Percentiles rank a stretch among this genome's conserved stretches.
Conservation (phyloP, 2,329 filamentous ascomycete genomes). For the Parafenestella ontariensis region DNA sequence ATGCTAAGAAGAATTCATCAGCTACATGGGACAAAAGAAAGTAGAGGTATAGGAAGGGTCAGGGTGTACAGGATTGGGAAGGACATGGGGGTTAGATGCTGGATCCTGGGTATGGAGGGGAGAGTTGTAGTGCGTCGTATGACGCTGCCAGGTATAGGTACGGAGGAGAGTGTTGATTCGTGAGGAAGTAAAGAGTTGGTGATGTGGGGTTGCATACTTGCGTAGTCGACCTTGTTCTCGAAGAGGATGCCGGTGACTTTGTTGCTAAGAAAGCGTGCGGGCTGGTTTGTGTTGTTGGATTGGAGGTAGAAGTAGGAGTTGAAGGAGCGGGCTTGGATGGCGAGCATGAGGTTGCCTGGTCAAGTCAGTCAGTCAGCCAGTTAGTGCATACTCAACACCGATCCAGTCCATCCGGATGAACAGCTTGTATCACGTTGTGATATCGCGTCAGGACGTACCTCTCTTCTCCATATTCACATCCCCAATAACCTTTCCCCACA, state of each 20-base stretch:
- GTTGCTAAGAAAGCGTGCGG: slow-evolving; percentile 79
- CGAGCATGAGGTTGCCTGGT: slow-evolving; percentile 79
- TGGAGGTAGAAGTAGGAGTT: slow-evolving; percentile 84
- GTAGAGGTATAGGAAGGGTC: no score
- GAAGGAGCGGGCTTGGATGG: slow-evolving; percentile 75
- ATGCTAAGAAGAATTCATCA: slow-evolving; percentile 61
- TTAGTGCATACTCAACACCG: no score
- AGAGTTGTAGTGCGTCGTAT: slow-evolving; percentile 55
- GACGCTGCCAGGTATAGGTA: background rate
- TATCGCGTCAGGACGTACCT: slow-evolving; percentile 22
- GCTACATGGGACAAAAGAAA: no score
- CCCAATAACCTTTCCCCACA: slow-evolving; percentile 86
- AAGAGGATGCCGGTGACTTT: slow-evolving; percentile 76
- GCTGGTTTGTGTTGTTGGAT: slow-evolving; percentile 73
- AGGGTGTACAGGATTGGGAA: background rate
- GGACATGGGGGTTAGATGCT: slow-evolving; percentile 43
- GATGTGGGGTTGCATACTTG: slow-evolving; percentile 78
- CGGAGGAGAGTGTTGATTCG: background rate
- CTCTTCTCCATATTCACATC: slow-evolving; percentile 81
- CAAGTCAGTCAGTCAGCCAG: background rate
- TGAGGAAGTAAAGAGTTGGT: background rate
- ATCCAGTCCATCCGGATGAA: no score
- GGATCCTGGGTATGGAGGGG: slow-evolving; percentile 73
- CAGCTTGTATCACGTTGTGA: background rate
- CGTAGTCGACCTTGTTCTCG: slow-evolving; percentile 94